These are phyloP conservation scores for Panicum miliaceum DNA, from an alignment of 176 grass and related monocot genomes.

Conservation along the genomic window DNA sequence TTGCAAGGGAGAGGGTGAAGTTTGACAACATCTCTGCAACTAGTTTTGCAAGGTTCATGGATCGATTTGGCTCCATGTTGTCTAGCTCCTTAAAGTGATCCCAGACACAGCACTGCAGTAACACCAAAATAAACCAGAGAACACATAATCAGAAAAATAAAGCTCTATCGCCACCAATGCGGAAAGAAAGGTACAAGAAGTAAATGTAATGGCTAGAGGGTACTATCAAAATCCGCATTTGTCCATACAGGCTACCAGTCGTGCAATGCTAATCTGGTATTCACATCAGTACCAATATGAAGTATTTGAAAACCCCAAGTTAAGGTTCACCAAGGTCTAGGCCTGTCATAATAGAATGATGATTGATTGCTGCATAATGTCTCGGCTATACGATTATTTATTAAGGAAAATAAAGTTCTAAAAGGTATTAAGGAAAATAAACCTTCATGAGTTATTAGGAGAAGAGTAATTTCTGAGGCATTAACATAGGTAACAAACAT, in stretches of 20 bases:
- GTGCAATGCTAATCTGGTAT: neutral
- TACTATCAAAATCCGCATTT: neutral
- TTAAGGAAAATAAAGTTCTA: slow-evolving; percentile 2
- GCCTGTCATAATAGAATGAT: neutral
- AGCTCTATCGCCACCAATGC: neutral
- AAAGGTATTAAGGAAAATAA: neutral
- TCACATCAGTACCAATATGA: neutral
- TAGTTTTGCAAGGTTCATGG: slow-evolving; percentile 86
- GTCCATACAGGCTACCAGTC: neutral
- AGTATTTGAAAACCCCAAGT: neutral
- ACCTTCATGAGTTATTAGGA: neutral
- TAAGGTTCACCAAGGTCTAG: neutral
- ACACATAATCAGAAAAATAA: slow-evolving; percentile 15
- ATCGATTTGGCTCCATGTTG: slow-evolving; percentile 69
- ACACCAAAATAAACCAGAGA: slow-evolving; percentile 35
- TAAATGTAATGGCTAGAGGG: neutral
- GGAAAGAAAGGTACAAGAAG: neutral
- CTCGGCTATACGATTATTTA: neutral
- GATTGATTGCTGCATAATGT: slow-evolving; percentile 1
- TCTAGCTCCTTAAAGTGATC: slow-evolving; percentile 96
- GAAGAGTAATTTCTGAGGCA: neutral
- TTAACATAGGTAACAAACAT: slow-evolving; percentile 17
- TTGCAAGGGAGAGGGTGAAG: slow-evolving; percentile 82
- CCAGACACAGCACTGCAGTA: slow-evolving; percentile 79
- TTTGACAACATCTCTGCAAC: slow-evolving; percentile 66